Percentiles rank a stretch among this genome's conserved stretches.
Evolutionary conservation across 83 land plant species (phyloP).

Genomic region (Picea mariana): DNA sequence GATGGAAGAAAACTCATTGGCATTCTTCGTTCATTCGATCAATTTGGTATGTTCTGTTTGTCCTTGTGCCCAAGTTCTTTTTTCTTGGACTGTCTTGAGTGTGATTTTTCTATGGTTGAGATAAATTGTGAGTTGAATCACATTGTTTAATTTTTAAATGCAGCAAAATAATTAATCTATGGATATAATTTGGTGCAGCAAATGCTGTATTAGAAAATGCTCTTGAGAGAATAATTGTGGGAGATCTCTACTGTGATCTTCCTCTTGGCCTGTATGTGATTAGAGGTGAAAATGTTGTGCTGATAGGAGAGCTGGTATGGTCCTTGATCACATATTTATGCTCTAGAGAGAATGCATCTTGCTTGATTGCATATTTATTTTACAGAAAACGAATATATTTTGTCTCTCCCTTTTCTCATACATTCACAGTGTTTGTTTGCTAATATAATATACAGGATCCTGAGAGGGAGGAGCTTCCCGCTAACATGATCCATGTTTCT

Average conservation of each 20-base stretch:
- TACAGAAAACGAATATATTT: not conserved
- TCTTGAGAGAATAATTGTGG: slow-evolving; percentile 91
- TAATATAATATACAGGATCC: slow-evolving; percentile 48
- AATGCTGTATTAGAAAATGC: slow-evolving; percentile 96
- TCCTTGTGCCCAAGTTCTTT: not conserved
- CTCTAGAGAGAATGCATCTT: slow-evolving; percentile 9
- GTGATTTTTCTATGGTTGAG: not conserved
- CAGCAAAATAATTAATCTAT: not conserved
- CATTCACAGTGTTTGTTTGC: not conserved
- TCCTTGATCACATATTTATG: slow-evolving; percentile 1
- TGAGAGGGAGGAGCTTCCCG: slow-evolving; percentile 87
- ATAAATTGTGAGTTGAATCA: not conserved
- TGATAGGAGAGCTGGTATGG: slow-evolving; percentile 97
- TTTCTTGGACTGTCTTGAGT: not conserved
- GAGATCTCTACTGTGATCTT: slow-evolving; percentile 94
- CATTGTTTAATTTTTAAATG: not conserved
- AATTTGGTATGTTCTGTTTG: slow-evolving; percentile 76
- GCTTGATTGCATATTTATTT: slow-evolving; percentile 8
- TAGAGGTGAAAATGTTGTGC: slow-evolving; percentile 98
- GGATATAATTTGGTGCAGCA: slow-evolving; percentile 46
- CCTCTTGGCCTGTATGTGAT: slow-evolving; percentile 96
- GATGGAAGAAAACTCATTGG: slow-evolving; percentile 97
- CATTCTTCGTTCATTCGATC: slow-evolving; percentile 93
- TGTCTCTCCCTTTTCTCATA: not conserved
- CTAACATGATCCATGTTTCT: slow-evolving; percentile 82